Percentiles rank a stretch among this genome's conserved stretches.
Evolutionary conservation across 371 early-diverging fungal genomes (phyloP).

Genomic region (Aphelidium insulamus): DNA sequence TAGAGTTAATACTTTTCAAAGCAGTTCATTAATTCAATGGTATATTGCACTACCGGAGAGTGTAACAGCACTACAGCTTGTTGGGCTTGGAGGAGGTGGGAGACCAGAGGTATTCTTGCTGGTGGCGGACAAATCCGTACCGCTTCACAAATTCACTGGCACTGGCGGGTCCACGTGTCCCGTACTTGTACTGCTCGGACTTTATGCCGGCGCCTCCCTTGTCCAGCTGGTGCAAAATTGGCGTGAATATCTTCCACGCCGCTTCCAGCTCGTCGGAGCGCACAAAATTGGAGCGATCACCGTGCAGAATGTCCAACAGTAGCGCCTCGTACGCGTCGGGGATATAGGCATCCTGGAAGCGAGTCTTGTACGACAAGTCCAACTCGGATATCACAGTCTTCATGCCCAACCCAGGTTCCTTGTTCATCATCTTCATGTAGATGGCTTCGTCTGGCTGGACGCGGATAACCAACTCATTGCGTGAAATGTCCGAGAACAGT

Average conservation of each 20-base stretch:
- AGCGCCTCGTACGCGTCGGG: constrained; percentile 93
- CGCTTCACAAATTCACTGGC: constrained; percentile 43
- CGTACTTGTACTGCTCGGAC: constrained; percentile 59
- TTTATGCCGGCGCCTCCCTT: constrained; percentile 20
- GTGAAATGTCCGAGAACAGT: constrained; percentile 38
- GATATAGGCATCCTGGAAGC: constrained; percentile 61
- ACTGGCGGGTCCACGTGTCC: constrained; percentile 65
- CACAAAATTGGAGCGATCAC: constrained; percentile 91
- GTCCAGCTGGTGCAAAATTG: constrained; percentile 75
- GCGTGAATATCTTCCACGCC: constrained; percentile 94
- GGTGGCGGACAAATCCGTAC: constrained; percentile 31
- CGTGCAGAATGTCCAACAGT: constrained; percentile 67
- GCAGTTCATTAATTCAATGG: too few relatives aligned
- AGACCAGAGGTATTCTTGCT: constrained; percentile 19
- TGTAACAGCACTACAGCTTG: too few relatives aligned
- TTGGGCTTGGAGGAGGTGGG: too few relatives aligned
- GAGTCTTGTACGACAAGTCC: constrained; percentile 65
- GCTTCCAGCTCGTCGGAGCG: constrained; percentile 85
- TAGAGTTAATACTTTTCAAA: too few relatives aligned
- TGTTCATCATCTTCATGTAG: constrained; percentile 92
- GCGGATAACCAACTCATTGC: constrained; percentile 89
- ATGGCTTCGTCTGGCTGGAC: constrained; percentile 88
- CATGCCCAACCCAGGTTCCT: constrained; percentile 56
- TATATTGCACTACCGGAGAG: too few relatives aligned
- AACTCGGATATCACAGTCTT: constrained; percentile 59